phyloP scores from a whole-genome alignment of 495 filamentous ascomycete genomes.

The Lentithecium fluviatile region DNA sequence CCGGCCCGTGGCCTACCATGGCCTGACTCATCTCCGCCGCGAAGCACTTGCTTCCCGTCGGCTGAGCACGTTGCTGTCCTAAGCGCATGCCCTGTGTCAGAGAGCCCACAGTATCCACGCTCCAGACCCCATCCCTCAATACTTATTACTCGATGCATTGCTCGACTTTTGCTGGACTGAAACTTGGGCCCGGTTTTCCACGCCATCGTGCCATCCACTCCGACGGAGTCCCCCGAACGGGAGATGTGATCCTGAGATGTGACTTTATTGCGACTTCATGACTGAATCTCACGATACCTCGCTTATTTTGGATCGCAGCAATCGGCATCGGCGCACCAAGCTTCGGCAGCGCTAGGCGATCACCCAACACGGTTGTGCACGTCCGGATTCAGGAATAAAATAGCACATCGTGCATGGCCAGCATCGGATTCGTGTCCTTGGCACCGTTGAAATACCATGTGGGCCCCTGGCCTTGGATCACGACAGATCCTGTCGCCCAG shows the following conservation, averaged over 20 bases:
- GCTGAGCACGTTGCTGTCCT: not conserved
- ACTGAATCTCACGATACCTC: constrained; percentile 12
- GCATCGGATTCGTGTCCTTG: no score
- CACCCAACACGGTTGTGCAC: no score
- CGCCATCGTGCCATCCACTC: not conserved
- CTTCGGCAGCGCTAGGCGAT: no score
- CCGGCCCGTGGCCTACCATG: constrained; percentile 5
- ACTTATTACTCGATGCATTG: not conserved
- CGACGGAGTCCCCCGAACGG: constrained; percentile 2
- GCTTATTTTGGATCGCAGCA: constrained; percentile 7
- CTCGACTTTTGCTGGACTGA: not conserved
- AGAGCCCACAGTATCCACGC: constrained; percentile 25
- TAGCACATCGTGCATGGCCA: no score
- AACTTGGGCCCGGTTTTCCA: not conserved
- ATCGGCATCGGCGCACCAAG: not conserved
- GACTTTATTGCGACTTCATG: not conserved
- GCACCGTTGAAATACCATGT: no score
- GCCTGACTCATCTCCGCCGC: constrained; percentile 13
- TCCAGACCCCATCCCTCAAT: constrained; percentile 8
- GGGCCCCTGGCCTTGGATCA: no score
- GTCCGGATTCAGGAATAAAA: no score
- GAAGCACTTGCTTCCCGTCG: not conserved
- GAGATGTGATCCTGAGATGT: not conserved
- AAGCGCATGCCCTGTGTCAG: constrained; percentile 12
- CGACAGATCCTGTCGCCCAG: no score